Conservation (phyloP, 192 early-diverging fungal genomes). For the Rhizophagus sp. region DNA sequence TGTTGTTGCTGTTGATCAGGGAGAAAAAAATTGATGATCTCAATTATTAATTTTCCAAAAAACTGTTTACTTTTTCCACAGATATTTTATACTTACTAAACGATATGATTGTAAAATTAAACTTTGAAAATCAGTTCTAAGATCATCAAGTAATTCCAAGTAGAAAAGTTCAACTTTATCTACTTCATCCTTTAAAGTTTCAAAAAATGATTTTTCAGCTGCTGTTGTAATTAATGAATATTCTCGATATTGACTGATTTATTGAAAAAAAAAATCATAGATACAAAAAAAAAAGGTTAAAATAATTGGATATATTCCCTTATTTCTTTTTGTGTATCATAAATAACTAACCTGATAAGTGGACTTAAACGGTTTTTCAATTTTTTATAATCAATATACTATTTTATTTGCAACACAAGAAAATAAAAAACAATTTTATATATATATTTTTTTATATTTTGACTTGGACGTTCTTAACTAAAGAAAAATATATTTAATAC, state of each 20-base stretch:
- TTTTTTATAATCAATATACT: slow-evolving; percentile 15
- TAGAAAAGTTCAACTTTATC: slow-evolving; percentile 10
- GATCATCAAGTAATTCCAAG: slow-evolving; percentile 1
- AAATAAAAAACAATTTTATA: no score
- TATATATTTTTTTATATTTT: no score
- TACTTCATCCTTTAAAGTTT: not conserved
- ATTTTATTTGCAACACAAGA: not conserved
- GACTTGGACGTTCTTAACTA: not conserved
- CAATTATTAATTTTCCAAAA: not conserved
- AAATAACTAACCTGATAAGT: not conserved
- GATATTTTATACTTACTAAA: not conserved
- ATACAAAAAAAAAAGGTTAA: not conserved
- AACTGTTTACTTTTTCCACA: no score
- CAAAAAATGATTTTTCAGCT: not conserved
- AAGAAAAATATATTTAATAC: not conserved
- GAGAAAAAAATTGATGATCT: not conserved
- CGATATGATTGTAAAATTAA: not conserved
- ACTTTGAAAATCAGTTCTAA: not conserved
- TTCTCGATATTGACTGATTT: not conserved
- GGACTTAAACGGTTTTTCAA: not conserved
- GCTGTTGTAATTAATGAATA: not conserved
- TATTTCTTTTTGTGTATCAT: not conserved
- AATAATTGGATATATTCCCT: no score
- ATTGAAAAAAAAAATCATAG: no score
- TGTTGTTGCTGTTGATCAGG: not conserved